These are phyloP conservation scores for Hymenoscyphus fructigenus DNA, from an alignment of 2,329 filamentous ascomycete genomes.

Conservation along the genomic window DNA sequence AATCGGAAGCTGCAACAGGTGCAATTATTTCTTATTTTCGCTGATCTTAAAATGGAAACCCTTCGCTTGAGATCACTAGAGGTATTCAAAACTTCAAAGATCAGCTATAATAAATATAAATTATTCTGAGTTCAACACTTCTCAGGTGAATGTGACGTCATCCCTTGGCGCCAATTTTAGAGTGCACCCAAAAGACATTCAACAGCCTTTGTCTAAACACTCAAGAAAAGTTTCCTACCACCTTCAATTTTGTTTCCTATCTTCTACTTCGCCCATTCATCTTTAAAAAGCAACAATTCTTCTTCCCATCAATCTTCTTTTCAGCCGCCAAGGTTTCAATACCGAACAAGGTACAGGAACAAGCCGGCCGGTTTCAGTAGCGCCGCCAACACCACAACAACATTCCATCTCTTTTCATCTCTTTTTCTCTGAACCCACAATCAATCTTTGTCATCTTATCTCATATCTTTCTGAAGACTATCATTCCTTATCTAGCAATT, in stretches of 20 bases:
- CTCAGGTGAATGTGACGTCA: too few species aligned
- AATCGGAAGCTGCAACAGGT: too few species aligned
- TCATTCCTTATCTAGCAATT: too few species aligned
- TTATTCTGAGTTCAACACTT: too few species aligned
- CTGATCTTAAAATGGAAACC: too few species aligned
- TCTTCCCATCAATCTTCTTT: not conserved
- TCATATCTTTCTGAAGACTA: too few species aligned
- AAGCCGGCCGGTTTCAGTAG: not conserved
- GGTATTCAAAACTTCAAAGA: too few species aligned
- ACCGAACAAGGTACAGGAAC: not conserved
- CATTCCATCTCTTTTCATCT: not conserved
- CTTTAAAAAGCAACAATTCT: not conserved
- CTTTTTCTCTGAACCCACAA: not conserved
- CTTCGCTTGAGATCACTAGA: too few species aligned
- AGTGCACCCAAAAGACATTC: not conserved
- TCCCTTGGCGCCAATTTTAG: not conserved
- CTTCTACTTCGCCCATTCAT: not conserved
- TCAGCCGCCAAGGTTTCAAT: not conserved
- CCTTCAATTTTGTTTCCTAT: not conserved
- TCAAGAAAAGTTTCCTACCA: not conserved
- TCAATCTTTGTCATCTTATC: not conserved
- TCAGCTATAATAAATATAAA: too few species aligned
- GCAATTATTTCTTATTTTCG: too few species aligned
- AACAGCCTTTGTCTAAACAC: not conserved
- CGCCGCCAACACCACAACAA: not conserved